These are phyloP conservation scores for Fusarium euwallaceae DNA, from an alignment of 2,329 filamentous ascomycete species.

Conservation along the genomic window DNA sequence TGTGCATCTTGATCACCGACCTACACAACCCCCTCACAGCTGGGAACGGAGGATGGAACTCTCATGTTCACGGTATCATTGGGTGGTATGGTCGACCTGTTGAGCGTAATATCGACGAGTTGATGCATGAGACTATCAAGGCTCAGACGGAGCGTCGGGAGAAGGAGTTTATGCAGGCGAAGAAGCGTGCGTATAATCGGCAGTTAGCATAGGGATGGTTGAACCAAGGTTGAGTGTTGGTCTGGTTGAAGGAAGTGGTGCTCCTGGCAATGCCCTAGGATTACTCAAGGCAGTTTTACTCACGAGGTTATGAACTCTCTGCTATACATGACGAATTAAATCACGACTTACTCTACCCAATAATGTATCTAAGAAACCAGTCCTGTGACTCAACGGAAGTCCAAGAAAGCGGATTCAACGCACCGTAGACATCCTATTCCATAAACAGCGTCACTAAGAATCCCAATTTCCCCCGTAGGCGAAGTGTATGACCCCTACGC, in stretches of 20 bases:
- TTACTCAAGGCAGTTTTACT: background rate
- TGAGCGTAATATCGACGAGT: background rate
- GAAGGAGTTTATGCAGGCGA: background rate
- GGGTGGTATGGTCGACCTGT: background rate
- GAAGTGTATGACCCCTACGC: too few species aligned
- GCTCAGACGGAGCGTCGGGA: background rate
- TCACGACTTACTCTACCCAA: background rate
- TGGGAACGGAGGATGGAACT: background rate
- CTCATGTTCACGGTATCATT: background rate
- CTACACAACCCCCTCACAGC: background rate
- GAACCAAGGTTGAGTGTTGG: background rate
- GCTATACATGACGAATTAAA: background rate
- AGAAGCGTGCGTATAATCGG: background rate
- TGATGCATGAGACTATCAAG: background rate
- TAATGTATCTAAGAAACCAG: background rate
- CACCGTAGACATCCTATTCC: background rate
- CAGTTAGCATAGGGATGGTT: background rate
- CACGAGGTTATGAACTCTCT: background rate
- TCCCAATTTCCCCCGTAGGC: too few species aligned
- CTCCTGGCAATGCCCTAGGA: background rate
- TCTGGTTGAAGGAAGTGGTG: background rate
- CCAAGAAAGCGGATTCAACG: background rate
- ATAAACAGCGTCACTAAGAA: too few species aligned
- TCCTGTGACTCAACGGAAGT: background rate
- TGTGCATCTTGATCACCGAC: background rate